Evolutionary conservation across 2,329 filamentous ascomycete species (phyloP).

Genomic region (Alternaria ethzedia): DNA sequence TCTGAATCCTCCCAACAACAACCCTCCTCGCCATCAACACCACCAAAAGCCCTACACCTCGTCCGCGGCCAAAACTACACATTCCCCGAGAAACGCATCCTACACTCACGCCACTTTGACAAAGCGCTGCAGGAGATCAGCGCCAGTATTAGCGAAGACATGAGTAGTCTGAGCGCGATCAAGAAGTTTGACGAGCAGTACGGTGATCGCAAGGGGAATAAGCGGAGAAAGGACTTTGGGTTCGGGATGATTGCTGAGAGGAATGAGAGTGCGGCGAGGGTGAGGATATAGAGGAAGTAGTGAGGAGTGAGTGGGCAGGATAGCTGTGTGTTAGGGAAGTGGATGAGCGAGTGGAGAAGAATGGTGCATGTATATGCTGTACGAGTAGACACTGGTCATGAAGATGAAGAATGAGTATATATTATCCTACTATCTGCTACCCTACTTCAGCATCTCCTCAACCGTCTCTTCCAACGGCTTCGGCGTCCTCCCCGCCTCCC

Average conservation of each 20-base stretch:
- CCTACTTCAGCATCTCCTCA: slow-evolving; percentile 47
- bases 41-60: slow-evolving; percentile 41
- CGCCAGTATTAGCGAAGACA: slow-evolving; percentile 92
- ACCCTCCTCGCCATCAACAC: background rate
- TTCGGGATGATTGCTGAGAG: slow-evolving; percentile 49
- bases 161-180: slow-evolving; percentile 83
- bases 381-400: background rate
- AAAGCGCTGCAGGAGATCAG: slow-evolving; percentile 86
- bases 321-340: background rate
- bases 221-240: slow-evolving; percentile 65
- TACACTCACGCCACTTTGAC: slow-evolving; percentile 78
- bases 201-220: slow-evolving; percentile 75
- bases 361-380: background rate
- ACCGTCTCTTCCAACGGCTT: slow-evolving; percentile 50
- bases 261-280: slow-evolving; percentile 42
- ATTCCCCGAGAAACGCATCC: slow-evolving; percentile 72
- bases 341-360: no score
- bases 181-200: slow-evolving; percentile 96
- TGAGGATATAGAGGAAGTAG: slow-evolving; percentile 24
- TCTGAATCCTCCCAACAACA: slow-evolving; percentile 9
- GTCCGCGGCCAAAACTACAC: slow-evolving; percentile 53
- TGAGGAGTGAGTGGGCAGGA: background rate
- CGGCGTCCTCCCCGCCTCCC: slow-evolving; percentile 42
- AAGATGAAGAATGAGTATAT: background rate
- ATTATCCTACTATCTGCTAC: background rate